Evolutionary conservation across 768 basidiomycete genomes (phyloP).

Genomic region (Tulasnella sp.): DNA sequence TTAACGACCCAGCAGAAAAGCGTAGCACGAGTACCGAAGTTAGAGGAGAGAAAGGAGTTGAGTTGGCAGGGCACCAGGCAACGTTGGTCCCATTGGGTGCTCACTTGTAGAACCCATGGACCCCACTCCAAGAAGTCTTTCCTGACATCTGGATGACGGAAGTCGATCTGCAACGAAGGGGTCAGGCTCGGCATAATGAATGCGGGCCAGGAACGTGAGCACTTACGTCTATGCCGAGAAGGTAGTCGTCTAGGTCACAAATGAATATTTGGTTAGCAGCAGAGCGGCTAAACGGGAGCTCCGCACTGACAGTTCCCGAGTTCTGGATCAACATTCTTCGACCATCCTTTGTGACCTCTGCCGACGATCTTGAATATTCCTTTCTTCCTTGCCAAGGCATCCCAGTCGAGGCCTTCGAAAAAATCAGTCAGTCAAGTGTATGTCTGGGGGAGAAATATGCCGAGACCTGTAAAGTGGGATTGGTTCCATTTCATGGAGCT

Average conservation of each 20-base stretch:
- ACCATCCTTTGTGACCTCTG: constrained; percentile 73
- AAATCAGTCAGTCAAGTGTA: not conserved
- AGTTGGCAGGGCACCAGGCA: constrained; percentile 21
- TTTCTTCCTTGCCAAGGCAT: constrained; percentile 58
- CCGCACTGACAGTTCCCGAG: constrained; percentile 59
- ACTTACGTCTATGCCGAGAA: constrained; percentile 66
- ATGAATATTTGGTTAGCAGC: not conserved
- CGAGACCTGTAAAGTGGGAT: constrained; percentile 63
- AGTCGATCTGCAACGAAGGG: constrained; percentile 58
- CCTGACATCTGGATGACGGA: constrained; percentile 74
- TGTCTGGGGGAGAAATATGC: not conserved
- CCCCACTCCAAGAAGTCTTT: constrained; percentile 76
- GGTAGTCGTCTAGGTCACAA: constrained; percentile 53
- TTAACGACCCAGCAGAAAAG: not conserved
- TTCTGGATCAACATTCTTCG: constrained; percentile 70
- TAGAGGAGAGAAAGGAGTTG: not conserved
- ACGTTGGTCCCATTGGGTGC: not conserved
- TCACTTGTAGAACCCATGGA: constrained; percentile 63
- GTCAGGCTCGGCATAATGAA: constrained; percentile 4
- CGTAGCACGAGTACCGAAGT: not conserved
- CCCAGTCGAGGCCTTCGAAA: constrained; percentile 74
- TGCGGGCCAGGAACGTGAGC: constrained; percentile 16
- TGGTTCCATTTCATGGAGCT: constrained; percentile 69
- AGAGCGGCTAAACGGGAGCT: constrained; percentile 3
- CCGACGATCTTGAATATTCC: constrained; percentile 72